Base-by-base conservation (phyloP, 1,139 yeast species). In the Candida sanyaensis region DNA sequence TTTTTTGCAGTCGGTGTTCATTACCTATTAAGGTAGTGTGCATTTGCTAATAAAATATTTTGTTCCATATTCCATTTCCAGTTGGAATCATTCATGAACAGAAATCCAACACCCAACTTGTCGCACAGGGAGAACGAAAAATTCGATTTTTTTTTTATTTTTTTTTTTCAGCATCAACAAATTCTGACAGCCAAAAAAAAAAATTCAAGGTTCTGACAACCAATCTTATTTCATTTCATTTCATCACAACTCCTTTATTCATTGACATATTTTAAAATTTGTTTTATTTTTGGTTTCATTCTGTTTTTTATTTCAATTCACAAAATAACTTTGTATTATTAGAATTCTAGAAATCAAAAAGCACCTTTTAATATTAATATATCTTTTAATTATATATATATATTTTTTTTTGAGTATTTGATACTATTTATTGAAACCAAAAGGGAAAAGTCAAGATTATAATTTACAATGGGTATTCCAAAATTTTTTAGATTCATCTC, bases 401-500 rank as follows among this genome's bases (percentile, higher is more conserved):
- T 26, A 26, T 8, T 3, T 26, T n/a, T n/a, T 3, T 26, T 26
- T 26, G 28, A 17, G 21, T 17, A 17, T 17, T 17, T 17, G 21
- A 17, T 17, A 17, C 21, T 17, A 17, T 17, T 17, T 17, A 17
- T 3, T 17, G 21, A 17, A 17, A 17, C 21, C 21, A 34, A 34
- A 23, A 34, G 8, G 21, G 8, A 6, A 17, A 17, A 17, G 21
- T 17, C 21, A 17, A 17, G 21, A 17, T 17, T 17, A 17, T 17
- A 17, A 17, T 17, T 17, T 17, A 17, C 21, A 17, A 68, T 71
- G 85, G 99, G 99, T 77, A 92, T 93, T 66, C 98, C 98, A 49
- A 92, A 93, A 65, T 93, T 92, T 67, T 93, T 90, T 69, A 83
- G 97, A 69, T 93, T 90, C 75, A 91, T 93, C 74, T 90, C 98